These are phyloP conservation scores for Aspergillus spinulosporus DNA, from an alignment of 2,329 filamentous ascomycete genomes.

Conservation along the genomic window DNA sequence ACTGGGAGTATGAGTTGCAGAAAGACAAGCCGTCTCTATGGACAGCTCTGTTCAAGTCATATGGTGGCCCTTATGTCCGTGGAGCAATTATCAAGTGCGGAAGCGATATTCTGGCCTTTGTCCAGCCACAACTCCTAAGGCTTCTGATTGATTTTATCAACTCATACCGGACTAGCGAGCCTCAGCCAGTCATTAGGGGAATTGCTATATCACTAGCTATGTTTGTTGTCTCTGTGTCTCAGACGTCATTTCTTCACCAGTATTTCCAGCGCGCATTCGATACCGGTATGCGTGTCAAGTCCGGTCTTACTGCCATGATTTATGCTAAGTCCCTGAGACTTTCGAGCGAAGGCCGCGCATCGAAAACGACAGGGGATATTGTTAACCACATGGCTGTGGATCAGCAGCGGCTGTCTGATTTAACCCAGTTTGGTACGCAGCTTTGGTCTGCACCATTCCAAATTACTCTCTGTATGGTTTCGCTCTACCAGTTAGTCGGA, in stretches of 20 bases:
- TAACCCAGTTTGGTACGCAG: slow-evolving; percentile 93
- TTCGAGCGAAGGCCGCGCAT: slow-evolving; percentile 85
- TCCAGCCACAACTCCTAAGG: slow-evolving; percentile 86
- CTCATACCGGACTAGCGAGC: slow-evolving; percentile 66
- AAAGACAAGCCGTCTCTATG: slow-evolving; percentile 80
- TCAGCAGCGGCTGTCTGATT: slow-evolving; percentile 88
- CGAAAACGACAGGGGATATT: slow-evolving; percentile 94
- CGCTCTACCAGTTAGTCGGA: slow-evolving; percentile 91
- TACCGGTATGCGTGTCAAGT: slow-evolving; percentile 95
- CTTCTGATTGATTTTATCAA: slow-evolving; percentile 80
- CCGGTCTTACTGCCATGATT: slow-evolving; percentile 82
- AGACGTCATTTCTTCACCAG: slow-evolving; percentile 91
- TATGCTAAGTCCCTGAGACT: slow-evolving; percentile 87
- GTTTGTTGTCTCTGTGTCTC: slow-evolving; percentile 84
- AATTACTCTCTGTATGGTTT: slow-evolving; percentile 92
- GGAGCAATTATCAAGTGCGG: slow-evolving; percentile 85
- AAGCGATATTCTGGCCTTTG: slow-evolving; percentile 82
- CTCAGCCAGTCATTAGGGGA: slow-evolving; percentile 78
- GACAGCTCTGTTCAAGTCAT: slow-evolving; percentile 79
- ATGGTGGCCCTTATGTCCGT: slow-evolving; percentile 78
- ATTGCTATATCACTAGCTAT: slow-evolving; percentile 86
- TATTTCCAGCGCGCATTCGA: slow-evolving; percentile 96
- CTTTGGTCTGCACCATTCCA: slow-evolving; percentile 97
- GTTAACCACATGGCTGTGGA: slow-evolving; percentile 99
- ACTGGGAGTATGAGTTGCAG: slow-evolving; percentile 74